Base-by-base conservation (phyloP, 352 stramenopile species). In the Globisporangium cylindrosporum region DNA sequence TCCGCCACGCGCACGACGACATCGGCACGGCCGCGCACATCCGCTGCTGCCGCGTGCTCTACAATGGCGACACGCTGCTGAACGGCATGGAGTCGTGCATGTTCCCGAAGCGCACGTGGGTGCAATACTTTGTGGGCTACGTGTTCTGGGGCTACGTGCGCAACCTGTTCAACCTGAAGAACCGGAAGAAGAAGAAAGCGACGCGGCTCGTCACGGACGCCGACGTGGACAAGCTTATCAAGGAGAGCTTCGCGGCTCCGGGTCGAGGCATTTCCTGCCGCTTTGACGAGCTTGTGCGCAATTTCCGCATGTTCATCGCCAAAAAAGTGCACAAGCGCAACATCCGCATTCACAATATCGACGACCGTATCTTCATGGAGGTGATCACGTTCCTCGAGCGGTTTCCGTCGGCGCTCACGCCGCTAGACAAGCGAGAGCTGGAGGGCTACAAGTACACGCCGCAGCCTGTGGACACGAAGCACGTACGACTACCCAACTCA, bases 251-350 rank as follows among this genome's bases (percentile, higher is more conserved):
- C 1, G 36, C 36, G 36, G 36, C 36, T 7, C 36, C 36, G 1
- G 36, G 36, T 7, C 36, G 36, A 41, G 86, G 79, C n/a, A 90
- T 89, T 8, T 91, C 81, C 22, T 93, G 86, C 64, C 77, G 86
- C 60, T 93, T 93, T 65, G 86, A 93, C 34, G 86, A 93, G 53
- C 76, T 93, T 27, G 84, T 93, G 48, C 80, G 83, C 36, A 91
- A 92, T 62, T 92, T 93, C 61, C 82, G 86, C 67, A 88, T 93
- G 74, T 88, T 93, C 51, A 89, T 93, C 56, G 81, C 82, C 20
- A 93, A 94, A 62, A 92, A 91, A 57, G 73, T 83, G 36, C 82
- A 91, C 68, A 81, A 81, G 48, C 77, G 76, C 27, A 74, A 80
- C 54, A 74, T 87, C 67, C 77, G 74, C 38, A 77, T 91, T 14